Percentiles rank a stretch among this genome's conserved stretches.
Conservation (phyloP, 352 stramenopile genomes). For the Phytophthora chlamydospora region DNA sequence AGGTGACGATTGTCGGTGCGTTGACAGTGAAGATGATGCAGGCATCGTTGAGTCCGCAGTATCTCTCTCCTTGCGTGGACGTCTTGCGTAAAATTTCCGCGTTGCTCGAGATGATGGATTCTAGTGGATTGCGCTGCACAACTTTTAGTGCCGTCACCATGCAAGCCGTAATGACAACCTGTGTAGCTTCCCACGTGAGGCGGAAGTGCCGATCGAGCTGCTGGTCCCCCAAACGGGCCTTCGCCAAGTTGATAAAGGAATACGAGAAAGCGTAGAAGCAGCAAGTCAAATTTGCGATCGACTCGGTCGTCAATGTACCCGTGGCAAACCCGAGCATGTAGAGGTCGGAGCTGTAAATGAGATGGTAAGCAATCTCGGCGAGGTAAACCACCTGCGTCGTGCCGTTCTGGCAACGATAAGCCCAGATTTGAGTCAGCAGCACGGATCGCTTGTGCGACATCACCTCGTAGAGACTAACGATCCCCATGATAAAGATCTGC, state of each 20-base stretch:
- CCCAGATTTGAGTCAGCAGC: constrained; percentile 37
- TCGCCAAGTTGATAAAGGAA: constrained; percentile 17
- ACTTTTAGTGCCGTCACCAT: constrained; percentile 8
- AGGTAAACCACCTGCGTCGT: constrained; percentile 32
- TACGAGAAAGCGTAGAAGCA: constrained; percentile 25
- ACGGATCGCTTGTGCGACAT: constrained; percentile 36
- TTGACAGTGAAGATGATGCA: constrained; percentile 35
- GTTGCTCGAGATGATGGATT: constrained; percentile 24
- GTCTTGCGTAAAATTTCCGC: constrained; percentile 32
- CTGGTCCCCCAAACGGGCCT: constrained; percentile 12
- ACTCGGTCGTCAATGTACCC: constrained; percentile 22
- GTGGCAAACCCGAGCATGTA: constrained; percentile 31
- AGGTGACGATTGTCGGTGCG: constrained; percentile 10
- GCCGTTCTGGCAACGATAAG: constrained; percentile 35
- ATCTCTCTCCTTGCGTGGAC: constrained; percentile 11
- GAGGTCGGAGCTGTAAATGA: constrained; percentile 35
- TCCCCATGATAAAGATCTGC: constrained; percentile 39
- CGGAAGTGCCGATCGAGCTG: constrained; percentile 17
- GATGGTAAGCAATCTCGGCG: constrained; percentile 27
- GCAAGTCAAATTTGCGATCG: constrained; percentile 12
- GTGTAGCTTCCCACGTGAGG: constrained; percentile 15
- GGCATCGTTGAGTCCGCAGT: constrained; percentile 23
- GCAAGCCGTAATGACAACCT: constrained; percentile 16
- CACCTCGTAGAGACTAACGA: constrained; percentile 36
- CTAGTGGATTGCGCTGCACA: constrained; percentile 21